phyloP scores from a whole-genome alignment of 345 rosid genomes.

The Turritis glabra region DNA sequence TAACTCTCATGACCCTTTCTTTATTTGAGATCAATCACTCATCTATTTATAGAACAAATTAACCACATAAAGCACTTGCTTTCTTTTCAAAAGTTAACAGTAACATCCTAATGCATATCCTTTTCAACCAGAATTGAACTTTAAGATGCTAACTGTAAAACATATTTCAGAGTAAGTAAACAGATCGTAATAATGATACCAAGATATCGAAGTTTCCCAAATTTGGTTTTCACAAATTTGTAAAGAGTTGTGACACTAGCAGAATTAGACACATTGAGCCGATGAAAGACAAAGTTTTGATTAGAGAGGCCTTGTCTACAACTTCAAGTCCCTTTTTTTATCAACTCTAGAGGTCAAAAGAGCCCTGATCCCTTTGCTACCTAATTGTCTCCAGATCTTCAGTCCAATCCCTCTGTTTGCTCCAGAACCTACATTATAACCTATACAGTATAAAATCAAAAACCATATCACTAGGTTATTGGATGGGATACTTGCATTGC shows the following conservation, averaged over 20 bases:
- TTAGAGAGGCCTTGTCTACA: conserved; percentile 27
- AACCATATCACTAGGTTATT: neutral
- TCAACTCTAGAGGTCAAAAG: conserved; percentile 37
- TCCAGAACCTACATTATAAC: neutral
- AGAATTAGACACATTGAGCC: neutral
- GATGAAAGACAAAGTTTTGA: neutral
- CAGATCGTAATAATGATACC: neutral
- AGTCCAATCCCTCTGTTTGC: neutral
- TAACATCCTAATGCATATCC: neutral
- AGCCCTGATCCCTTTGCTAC: conserved; percentile 13
- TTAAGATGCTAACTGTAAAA: conserved; percentile 1
- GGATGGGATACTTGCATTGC: neutral
- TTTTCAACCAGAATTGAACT: conserved; percentile 9
- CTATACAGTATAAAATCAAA: neutral
- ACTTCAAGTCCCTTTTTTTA: conserved; percentile 41
- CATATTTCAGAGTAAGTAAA: conserved; percentile 22
- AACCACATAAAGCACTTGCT: neutral
- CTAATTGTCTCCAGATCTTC: neutral
- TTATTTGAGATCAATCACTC: neutral
- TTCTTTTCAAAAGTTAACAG: conserved; percentile 2
- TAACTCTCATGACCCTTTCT: neutral
- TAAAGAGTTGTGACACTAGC: neutral
- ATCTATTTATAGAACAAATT: neutral
- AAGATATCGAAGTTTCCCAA: neutral
- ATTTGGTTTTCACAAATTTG: neutral